Percentiles rank a stretch among this genome's conserved stretches.
Conservation (phyloP, 495 filamentous ascomycete genomes). For the Daldinia grandis region DNA sequence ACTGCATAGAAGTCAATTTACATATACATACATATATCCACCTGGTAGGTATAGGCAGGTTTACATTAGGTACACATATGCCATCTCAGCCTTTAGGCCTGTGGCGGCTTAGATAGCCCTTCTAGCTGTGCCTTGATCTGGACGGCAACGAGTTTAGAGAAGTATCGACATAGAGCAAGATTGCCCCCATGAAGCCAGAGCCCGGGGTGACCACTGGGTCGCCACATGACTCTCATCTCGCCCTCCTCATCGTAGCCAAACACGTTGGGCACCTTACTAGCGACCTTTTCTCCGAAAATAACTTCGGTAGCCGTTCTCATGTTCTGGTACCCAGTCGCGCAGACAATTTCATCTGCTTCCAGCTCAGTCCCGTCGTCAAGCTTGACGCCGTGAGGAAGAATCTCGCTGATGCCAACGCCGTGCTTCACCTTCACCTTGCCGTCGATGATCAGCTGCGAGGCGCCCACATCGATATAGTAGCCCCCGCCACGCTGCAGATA, state of each 20-base stretch:
- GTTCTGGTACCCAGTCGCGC: conserved; percentile 85
- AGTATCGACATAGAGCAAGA: conserved; percentile 76
- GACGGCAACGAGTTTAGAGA: conserved; percentile 73
- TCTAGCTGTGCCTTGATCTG: conserved; percentile 76
- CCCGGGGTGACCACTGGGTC: conserved; percentile 72
- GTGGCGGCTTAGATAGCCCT: conserved; percentile 48
- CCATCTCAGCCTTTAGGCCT: conserved; percentile 7
- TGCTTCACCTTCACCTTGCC: conserved; percentile 81
- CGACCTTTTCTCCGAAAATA: conserved; percentile 77
- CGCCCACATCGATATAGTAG: conserved; percentile 86
- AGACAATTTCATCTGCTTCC: conserved; percentile 80
- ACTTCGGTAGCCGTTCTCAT: conserved; percentile 70
- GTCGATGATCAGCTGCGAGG: conserved; percentile 74
- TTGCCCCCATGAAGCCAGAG: conserved; percentile 90
- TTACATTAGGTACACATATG: not conserved
- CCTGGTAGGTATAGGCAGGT: too few relatives aligned
- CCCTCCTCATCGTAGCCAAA: conserved; percentile 85
- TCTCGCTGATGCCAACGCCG: conserved; percentile 68
- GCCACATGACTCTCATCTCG: conserved; percentile 78
- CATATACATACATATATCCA: too few relatives aligned
- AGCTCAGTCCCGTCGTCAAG: conserved; percentile 74
- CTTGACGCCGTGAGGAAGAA: conserved; percentile 66
- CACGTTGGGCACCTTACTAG: conserved; percentile 69
- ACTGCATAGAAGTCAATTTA: not conserved
- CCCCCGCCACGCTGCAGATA: conserved; percentile 79